Evolutionary conservation across 2,329 filamentous ascomycete genomes (phyloP).

Genomic region (Rhynchosporium graminicola): DNA sequence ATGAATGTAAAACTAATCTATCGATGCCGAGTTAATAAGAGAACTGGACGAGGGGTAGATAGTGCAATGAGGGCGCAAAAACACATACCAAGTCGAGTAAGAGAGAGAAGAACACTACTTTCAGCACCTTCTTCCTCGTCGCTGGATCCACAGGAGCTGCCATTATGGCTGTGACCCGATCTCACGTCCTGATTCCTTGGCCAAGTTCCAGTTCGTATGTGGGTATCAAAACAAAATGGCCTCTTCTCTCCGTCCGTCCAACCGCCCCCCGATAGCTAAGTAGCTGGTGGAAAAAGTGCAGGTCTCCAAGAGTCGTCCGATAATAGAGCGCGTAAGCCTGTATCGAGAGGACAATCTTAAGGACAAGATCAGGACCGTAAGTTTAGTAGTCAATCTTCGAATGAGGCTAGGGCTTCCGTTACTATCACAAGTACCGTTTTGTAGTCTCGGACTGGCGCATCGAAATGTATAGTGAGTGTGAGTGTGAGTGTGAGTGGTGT

Average conservation of each 20-base stretch:
- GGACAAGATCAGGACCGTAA: too few species aligned
- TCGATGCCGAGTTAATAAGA: slow-evolving; percentile 13
- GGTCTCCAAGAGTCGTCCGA: too few species aligned
- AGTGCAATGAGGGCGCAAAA: slow-evolving; percentile 2
- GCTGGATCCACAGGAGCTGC: slow-evolving; percentile 49
- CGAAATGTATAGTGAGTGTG: background rate
- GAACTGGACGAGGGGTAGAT: background rate
- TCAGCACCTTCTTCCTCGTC: slow-evolving; percentile 77
- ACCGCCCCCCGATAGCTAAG: too few species aligned
- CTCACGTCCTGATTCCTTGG: background rate
- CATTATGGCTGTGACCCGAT: slow-evolving; percentile 28
- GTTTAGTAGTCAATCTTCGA: too few species aligned
- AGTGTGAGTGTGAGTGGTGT: background rate
- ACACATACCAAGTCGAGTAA: slow-evolving; percentile 79
- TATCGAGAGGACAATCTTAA: too few species aligned
- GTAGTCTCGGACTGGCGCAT: background rate
- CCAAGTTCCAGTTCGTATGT: background rate
- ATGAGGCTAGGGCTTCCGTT: too few species aligned
- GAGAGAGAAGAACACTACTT: slow-evolving; percentile 85
- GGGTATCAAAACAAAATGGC: too few species aligned
- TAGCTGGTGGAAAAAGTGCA: too few species aligned
- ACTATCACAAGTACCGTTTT: too few species aligned
- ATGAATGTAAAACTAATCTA: slow-evolving; percentile 80
- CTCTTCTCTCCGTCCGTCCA: too few species aligned
- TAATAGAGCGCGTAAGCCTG: too few species aligned